A percentile compares a stretch with the other conserved stretches of the same genome.
These are phyloP conservation scores for Nymphaea colorata DNA, from an alignment of 164 flowering plant species.

Conservation along the genomic window DNA sequence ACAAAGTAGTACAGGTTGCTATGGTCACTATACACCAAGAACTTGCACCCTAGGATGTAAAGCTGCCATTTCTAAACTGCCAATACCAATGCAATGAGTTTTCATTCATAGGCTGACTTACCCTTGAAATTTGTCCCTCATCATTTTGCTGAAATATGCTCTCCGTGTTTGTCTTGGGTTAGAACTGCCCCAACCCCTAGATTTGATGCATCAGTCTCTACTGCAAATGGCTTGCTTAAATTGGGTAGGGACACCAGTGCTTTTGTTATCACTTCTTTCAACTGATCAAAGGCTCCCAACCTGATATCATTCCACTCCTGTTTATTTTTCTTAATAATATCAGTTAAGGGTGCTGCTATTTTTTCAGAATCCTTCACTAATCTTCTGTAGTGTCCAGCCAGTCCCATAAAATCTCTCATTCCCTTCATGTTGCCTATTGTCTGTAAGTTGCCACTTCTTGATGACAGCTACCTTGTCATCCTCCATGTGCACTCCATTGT, in stretches of 20 bases:
- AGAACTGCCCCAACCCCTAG: no score
- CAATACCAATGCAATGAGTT: neutral
- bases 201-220: no score
- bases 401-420: neutral
- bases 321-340: neutral
- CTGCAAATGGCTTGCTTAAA: no score
- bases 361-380: no score
- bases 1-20: no score
- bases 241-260: no score
- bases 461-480: neutral
- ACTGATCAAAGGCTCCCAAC: neutral
- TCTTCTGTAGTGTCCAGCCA: neutral
- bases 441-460: neutral
- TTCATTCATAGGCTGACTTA: neutral
- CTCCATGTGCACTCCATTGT: no score
- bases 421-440: neutral
- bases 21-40: no score
- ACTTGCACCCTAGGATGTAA: neutral
- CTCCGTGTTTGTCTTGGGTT: no score
- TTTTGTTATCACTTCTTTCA: no score
- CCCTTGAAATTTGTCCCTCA: neutral
- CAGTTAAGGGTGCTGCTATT: neutral
- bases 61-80: conserved; percentile 1
- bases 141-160: neutral
- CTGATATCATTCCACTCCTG: neutral